Evolutionary conservation across 2,329 filamentous ascomycete species (phyloP), one percentile per base, ranked within the genome.

Genomic region (Aspergillus tamarii): DNA sequence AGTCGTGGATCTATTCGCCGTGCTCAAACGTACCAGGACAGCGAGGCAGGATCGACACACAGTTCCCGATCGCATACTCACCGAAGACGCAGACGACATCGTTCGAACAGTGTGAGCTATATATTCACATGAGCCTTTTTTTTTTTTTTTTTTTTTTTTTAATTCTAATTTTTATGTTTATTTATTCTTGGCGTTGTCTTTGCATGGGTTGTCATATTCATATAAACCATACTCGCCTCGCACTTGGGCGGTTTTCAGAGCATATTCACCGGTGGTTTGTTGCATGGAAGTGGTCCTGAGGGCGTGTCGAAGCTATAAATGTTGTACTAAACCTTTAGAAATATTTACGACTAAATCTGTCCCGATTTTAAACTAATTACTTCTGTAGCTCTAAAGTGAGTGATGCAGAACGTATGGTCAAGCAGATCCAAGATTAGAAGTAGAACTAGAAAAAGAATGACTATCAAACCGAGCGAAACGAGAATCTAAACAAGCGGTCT

Each of bases 51-150:
- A 21, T 55, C 52, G 23, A 55, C 52, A 3, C n/a, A 39, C 9
- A 36, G 52, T 54, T 54, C 52, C 30, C 52, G 32, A 21, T 55
- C 52, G n/a, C 52, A 55, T 41, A 39, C 52, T 9, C 52, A 39
- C 23, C 16, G 52, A 26, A 14, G 32, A 26, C 30, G 52, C 11
- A 19, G 52, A 10, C 52, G 52, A 26, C 52, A 55, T 28, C 52
- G 52, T 0, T 21, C 52, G 11, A 55, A 23, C 4, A 55, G 52
- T 34, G 32, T 55, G 32, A 55, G 52, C 30, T 39, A 55, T 34
- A 55, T 55, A 10, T 36, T 54, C 7, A 23, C n/a, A 7, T 54
- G 26, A 30, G 45, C 14, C 1, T 14, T 14, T 23, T 23, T 45
- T 12, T 12, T 46, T 23, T 45, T 12, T 12, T 46, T 23, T 45